Evolutionary conservation across 768 basidiomycete genomes (phyloP).

Genomic region (Suillus variegatus): DNA sequence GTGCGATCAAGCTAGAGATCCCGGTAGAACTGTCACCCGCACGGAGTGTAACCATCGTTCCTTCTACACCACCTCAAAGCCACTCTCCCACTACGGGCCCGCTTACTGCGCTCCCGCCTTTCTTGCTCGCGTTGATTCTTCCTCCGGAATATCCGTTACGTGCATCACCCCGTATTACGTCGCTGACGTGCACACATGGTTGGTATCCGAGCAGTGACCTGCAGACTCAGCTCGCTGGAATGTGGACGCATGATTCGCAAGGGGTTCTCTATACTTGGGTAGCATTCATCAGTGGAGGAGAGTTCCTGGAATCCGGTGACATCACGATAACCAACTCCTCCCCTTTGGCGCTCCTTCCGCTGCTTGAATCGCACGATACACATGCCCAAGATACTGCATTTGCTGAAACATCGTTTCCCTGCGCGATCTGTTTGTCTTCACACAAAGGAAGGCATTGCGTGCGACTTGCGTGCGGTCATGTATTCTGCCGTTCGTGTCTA

Average conservation of each 20-base stretch:
- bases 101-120: conserved; percentile 60
- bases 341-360: conserved; percentile 50
- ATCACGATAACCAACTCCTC: conserved; percentile 57
- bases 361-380: conserved; percentile 52
- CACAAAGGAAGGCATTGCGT: conserved; percentile 78
- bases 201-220: conserved; percentile 55
- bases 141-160: conserved; percentile 57
- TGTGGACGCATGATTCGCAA: conserved; percentile 60
- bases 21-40: conserved; percentile 59
- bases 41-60: conserved; percentile 38
- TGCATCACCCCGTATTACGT: conserved; percentile 53
- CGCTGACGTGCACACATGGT: conserved; percentile 54
- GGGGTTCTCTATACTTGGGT: conserved; percentile 70
- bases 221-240: conserved; percentile 42
- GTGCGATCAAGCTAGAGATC: conserved; percentile 57
- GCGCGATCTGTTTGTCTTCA: conserved; percentile 74
- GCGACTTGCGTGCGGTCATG: conserved; percentile 68
- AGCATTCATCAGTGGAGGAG: conserved; percentile 68
- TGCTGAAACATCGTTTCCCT: conserved; percentile 63
- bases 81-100: conserved; percentile 13
- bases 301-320: conserved; percentile 51
- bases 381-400: conserved; percentile 54
- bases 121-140: conserved; percentile 56
- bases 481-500: conserved; percentile 84
- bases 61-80: conserved; percentile 10